Evolutionary conservation across 192 early-diverging fungal genomes (phyloP).

Genomic region (Phycomyces nitens): DNA sequence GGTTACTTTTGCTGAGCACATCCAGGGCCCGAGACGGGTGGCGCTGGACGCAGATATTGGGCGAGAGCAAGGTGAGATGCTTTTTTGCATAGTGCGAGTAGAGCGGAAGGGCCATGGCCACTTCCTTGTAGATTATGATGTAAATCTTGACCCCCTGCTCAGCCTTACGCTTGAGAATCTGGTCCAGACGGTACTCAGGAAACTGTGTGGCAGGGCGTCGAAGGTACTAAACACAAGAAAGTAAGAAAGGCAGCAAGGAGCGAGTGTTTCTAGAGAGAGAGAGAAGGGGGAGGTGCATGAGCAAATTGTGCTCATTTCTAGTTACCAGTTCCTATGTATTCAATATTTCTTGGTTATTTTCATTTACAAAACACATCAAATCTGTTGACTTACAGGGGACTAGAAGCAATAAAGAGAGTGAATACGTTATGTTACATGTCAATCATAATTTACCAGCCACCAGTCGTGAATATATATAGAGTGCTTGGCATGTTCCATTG

Average conservation of each 20-base stretch:
- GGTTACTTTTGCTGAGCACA: constrained; percentile 56
- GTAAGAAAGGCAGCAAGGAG: background rate
- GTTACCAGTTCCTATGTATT: constrained; percentile 9
- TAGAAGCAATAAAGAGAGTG: background rate
- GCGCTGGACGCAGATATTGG: constrained; percentile 76
- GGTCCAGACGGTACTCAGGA: constrained; percentile 67
- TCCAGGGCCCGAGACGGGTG: constrained; percentile 69
- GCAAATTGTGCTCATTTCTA: background rate
- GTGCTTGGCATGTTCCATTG: constrained; percentile 65
- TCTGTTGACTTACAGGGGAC: background rate
- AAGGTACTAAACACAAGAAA: constrained; percentile 64
- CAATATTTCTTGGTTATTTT: too few relatives aligned
- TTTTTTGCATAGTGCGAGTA: constrained; percentile 70
- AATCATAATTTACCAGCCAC: constrained; percentile 66
- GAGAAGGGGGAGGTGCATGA: background rate
- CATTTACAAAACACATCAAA: background rate
- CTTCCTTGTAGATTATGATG: constrained; percentile 80
- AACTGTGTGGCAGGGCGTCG: constrained; percentile 61
- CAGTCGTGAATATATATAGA: constrained; percentile 73
- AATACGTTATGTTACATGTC: too few relatives aligned
- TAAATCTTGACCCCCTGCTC: constrained; percentile 80
- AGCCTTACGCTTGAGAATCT: constrained; percentile 72
- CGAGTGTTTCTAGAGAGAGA: constrained; percentile 29
- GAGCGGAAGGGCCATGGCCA: constrained; percentile 60
- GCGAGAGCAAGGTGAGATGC: constrained; percentile 59